Base-by-base conservation (phyloP, 176 grass and related monocot genomes). In the Miscanthus lutarioriparius region DNA sequence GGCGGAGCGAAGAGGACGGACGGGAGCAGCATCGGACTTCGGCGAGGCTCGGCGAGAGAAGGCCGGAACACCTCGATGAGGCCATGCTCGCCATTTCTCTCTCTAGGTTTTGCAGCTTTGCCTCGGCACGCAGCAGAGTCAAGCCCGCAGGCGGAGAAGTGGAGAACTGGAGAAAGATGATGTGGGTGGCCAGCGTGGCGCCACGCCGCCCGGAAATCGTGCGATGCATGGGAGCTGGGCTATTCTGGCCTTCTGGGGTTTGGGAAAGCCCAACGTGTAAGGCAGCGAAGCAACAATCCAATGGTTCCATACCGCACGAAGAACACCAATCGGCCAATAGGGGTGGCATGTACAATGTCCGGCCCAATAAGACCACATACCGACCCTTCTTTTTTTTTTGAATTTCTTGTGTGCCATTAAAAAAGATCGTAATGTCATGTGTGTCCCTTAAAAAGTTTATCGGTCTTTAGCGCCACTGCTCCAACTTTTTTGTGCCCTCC, bases 21-120 rank as follows among this genome's bases (percentile, higher is more conserved):
- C 33, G 51, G 54, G 78, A 68, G 30, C 8, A 5, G 72, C 61
- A 1, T 26, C 35, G 63, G 59, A 30, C 23, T 2, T 72, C 71
- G 20, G 71, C 83, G 84, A 83, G 75, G 48, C 75, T 53, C 1
- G 74, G 37, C 39, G 83, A 80, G 43, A 90, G 87, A 56, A 95
- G 77, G 11, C 83, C 83, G 78, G 89, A 74, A n/a, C 80, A 83
- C 53, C 81, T 83, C 40, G 89, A 88, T 20, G 86, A 64, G 37
- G 87, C 72, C 77, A 95, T 69, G n/a, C 80, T 82, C 85, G 85
- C 96, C 96, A 95, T 95, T 79, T 14, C 13, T 7, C 0, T 8
- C 10, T 40, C 10, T 30, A 44, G 69, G 2, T 49, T 47, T 22
- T 32, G 70, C 7, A 47, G 75, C 5, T 79, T 38, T 61, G 0